Evolutionary conservation across 257 asterid genomes (phyloP), one percentile per base, ranked within the genome.

Genomic region (Voacanga thouarsii): DNA sequence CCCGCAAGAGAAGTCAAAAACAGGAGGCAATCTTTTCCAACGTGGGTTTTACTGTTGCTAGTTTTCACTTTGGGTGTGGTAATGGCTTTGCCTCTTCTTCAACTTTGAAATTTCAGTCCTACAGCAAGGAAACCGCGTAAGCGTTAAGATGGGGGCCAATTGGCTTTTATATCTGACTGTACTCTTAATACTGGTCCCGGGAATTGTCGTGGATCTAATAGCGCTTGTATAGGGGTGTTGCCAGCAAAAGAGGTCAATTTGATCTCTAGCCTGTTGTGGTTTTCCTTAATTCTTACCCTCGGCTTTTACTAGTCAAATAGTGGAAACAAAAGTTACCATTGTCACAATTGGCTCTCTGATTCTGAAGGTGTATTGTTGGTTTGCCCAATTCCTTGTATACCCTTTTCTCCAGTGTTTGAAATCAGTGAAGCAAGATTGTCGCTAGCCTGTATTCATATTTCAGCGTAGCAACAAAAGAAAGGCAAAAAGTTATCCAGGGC

Each of bases 61-160:
- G 84, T 88, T 78, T 89, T 88, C 69, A 75, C 90, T 76, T 89
- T 94, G 81, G 97, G 90, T 78, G 87, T 84, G 72, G 90, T 96
- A 24, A 93, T 96, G 99, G 95, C 98, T 49, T 84, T 96, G 74
- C 99, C 99, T 80, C 85, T 96, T 82, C 92, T 90, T 85, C 97
- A 91, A 83, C 91, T 89, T 75, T 94, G 90, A 84, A 43, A 74
- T 60, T 51, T 18, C 28, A 76, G 79, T 43, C 71, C 39, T 12
- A 49, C 4, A 3, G 45, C 23, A 30, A 67, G 64, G 49, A 63
- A 12, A 28, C 50, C 11, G 47, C 7, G 0, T 1, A 59, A 75
- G 57, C 41, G 56, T 75, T 16, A 75, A 57, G 51, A 15, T 43
- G 78, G n/a, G 49, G n/a, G 49, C 23, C 2, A 28, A 28, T 72